Evolutionary conservation across 495 filamentous ascomycete species (phyloP).

Genomic region (Massariosphaeria phaeospora): DNA sequence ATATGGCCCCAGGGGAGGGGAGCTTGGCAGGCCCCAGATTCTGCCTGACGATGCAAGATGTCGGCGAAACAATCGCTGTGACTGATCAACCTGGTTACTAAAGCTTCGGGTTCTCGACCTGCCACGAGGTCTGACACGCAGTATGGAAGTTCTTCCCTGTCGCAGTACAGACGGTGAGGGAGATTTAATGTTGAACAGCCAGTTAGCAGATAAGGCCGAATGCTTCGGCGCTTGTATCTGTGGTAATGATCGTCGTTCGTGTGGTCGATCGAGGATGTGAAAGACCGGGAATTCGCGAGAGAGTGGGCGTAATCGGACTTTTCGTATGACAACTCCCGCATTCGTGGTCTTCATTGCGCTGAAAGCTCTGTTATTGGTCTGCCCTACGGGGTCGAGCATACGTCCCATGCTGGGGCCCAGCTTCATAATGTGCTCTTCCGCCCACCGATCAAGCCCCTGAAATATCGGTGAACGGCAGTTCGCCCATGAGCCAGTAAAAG

Average conservation of each 20-base stretch:
- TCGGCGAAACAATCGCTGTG: conserved; percentile 6
- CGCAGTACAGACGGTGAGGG: conserved; percentile 11
- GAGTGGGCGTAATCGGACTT: too few species aligned
- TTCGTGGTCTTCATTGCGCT: too few species aligned
- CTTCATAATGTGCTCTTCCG: too few species aligned
- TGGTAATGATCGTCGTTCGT: conserved; percentile 9
- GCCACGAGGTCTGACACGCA: conserved; percentile 18
- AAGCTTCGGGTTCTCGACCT: conserved; percentile 15
- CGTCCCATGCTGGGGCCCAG: too few species aligned
- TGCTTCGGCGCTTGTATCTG: conserved; percentile 22
- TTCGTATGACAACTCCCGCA: too few species aligned
- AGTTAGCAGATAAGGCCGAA: neutral
- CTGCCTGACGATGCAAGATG: conserved; percentile 23
- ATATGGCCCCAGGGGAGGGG: neutral
- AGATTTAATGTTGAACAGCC: neutral
- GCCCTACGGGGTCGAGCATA: too few species aligned
- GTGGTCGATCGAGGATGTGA: too few species aligned
- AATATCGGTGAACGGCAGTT: conserved; percentile 17
- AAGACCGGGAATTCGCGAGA: too few species aligned
- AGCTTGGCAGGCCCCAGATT: neutral
- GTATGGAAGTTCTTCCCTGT: conserved; percentile 10
- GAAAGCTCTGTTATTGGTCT: too few species aligned
- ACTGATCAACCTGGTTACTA: conserved; percentile 21
- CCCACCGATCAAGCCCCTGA: too few species aligned
- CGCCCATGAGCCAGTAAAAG: neutral